Conservation (phyloP, 495 filamentous ascomycete genomes). For the Amphirosellinia nigrospora region DNA sequence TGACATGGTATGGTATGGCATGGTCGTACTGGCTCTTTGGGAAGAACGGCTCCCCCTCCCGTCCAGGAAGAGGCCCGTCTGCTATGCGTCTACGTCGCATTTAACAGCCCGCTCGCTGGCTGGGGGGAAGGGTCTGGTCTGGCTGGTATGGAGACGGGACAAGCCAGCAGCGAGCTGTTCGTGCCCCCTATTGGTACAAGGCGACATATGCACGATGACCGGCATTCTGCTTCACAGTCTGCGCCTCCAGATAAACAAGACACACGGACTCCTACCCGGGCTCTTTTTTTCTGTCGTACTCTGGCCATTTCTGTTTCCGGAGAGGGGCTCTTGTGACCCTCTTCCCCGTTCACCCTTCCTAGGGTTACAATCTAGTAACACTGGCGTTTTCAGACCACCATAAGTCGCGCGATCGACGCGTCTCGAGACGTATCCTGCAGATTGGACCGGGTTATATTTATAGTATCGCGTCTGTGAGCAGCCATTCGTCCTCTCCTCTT, state of each 20-base stretch:
- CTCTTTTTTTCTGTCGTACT: conserved; percentile 13
- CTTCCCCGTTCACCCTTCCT: not conserved
- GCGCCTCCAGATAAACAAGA: conserved; percentile 22
- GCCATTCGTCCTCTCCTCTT: not conserved
- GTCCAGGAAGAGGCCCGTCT: conserved; percentile 7
- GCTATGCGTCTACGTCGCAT: conserved; percentile 10
- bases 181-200: conserved; percentile 22
- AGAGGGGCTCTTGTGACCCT: conserved; percentile 17
- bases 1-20: not conserved
- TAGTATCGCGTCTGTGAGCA: conserved; percentile 14
- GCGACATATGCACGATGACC: conserved; percentile 28
- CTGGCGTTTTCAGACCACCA: not conserved
- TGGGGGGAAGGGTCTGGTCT: not conserved
- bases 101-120: not conserved
- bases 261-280: conserved; percentile 13
- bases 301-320: conserved; percentile 23
- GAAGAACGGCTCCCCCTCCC: conserved; percentile 19
- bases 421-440: conserved; percentile 25
- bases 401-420: conserved; percentile 27
- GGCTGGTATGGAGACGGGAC: conserved; percentile 4
- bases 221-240: conserved; percentile 23
- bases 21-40: conserved; percentile 9
- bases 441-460: conserved; percentile 22
- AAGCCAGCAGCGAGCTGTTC: conserved; percentile 1
- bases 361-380: not conserved